Percentiles rank a stretch among this genome's conserved stretches.
Evolutionary conservation across 148 eudicot genomes (phyloP).

Genomic region (Chenopodium quinoa): DNA sequence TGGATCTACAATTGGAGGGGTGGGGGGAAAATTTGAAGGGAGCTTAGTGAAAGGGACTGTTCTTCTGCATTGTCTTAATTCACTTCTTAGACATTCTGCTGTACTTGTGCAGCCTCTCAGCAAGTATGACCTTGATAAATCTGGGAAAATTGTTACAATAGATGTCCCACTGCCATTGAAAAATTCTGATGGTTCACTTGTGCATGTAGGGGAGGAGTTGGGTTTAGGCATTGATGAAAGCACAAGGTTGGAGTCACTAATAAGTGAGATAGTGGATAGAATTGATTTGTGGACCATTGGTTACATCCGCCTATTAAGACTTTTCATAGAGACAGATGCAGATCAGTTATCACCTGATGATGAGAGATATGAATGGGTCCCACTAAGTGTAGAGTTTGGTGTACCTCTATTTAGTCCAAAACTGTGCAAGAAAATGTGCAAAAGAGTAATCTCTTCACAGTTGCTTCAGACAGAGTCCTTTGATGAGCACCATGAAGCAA

Average conservation of each 20-base stretch:
- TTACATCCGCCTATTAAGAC: slow-evolving; percentile 78
- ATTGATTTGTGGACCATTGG: slow-evolving; percentile 85
- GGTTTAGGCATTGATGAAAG: slow-evolving; percentile 57
- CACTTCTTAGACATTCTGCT: slow-evolving; percentile 85
- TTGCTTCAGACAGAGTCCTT: slow-evolving; percentile 74
- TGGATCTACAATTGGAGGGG: slow-evolving; percentile 83
- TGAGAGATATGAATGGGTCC: slow-evolving; percentile 89
- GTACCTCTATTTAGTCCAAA: slow-evolving; percentile 91
- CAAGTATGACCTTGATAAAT: slow-evolving; percentile 65
- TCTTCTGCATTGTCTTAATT: slow-evolving; percentile 89
- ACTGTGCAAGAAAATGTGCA: slow-evolving; percentile 74
- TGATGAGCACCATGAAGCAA: slow-evolving; percentile 73
- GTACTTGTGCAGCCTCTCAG: slow-evolving; percentile 91
- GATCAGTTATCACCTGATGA: slow-evolving; percentile 43
- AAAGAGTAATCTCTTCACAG: slow-evolving; percentile 70
- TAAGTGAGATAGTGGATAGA: slow-evolving; percentile 54
- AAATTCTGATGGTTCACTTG: slow-evolving; percentile 84
- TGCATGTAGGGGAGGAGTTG: slow-evolving; percentile 68
- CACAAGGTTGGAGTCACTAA: slow-evolving; percentile 50
- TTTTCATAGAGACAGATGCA: slow-evolving; percentile 55
- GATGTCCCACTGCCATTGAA: slow-evolving; percentile 92
- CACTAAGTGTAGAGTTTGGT: slow-evolving; percentile 82
- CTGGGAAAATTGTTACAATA: slow-evolving; percentile 57
- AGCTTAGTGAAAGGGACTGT: slow-evolving; percentile 79
- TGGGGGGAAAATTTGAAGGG: slow-evolving; percentile 90